Percentiles rank a stretch among this genome's conserved stretches.
phyloP scores from a whole-genome alignment of 2,329 filamentous ascomycete genomes.

The Cadophora sp. region DNA sequence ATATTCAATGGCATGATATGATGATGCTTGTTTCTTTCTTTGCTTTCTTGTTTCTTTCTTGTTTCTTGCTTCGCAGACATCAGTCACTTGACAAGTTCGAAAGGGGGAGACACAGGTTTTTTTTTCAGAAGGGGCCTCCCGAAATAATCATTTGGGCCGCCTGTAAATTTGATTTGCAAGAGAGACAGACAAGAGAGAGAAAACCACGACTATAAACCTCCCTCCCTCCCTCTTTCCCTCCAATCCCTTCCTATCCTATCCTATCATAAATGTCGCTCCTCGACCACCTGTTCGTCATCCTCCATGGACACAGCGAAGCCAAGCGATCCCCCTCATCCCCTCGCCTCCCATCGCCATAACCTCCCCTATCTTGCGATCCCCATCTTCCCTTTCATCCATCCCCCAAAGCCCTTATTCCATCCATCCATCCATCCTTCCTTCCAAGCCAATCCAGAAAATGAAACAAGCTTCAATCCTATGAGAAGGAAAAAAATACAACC shows the following conservation, averaged over 20 bases:
- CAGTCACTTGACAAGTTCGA: neutral
- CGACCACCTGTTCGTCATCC: neutral
- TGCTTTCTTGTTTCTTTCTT: too few species aligned
- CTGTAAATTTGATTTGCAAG: slow-evolving; percentile 35
- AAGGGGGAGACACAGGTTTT: neutral
- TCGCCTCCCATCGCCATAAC: neutral
- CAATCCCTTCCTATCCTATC: neutral
- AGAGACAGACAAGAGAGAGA: slow-evolving; percentile 3
- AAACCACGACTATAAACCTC: slow-evolving; percentile 26
- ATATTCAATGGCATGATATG: neutral
- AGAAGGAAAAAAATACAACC: slow-evolving; percentile 6
- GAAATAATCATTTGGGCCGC: slow-evolving; percentile 38
- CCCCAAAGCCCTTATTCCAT: too few species aligned
- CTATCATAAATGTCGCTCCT: neutral
- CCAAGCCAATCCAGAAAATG: too few species aligned
- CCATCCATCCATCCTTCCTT: too few species aligned
- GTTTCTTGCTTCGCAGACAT: neutral
- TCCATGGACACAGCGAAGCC: neutral
- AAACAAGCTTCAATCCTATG: too few species aligned
- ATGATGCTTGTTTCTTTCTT: too few species aligned
- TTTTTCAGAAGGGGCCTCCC: slow-evolving; percentile 41
- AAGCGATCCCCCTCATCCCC: slow-evolving; percentile 13
- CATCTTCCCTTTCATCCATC: slow-evolving; percentile 13
- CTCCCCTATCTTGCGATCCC: slow-evolving; percentile 18
- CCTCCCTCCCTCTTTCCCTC: slow-evolving; percentile 3